phyloP scores from a whole-genome alignment of 768 basidiomycete species.

The Gautieria morchelliformis region DNA sequence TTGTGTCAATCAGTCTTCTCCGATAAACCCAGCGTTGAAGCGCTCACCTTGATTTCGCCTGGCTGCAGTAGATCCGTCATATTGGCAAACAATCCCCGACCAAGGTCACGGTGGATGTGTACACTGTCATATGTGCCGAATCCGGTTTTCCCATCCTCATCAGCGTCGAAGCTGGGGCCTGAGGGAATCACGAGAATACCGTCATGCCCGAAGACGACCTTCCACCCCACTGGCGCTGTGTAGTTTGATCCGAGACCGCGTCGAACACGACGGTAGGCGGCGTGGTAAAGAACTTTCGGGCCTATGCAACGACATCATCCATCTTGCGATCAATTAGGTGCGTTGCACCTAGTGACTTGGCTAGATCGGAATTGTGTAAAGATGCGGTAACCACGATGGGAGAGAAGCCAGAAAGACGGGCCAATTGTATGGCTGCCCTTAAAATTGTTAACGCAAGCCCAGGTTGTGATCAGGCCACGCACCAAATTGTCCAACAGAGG shows the following conservation, averaged over 20 bases:
- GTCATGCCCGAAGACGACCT: not conserved
- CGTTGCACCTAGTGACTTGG: conserved; percentile 12
- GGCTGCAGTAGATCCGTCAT: not conserved
- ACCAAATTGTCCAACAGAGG: conserved; percentile 44
- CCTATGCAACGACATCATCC: conserved; percentile 15
- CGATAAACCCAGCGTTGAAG: not conserved
- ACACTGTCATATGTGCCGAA: not conserved
- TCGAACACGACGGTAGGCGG: not conserved
- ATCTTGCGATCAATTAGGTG: not conserved
- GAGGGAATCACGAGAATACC: not conserved
- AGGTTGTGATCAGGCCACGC: conserved; percentile 25
- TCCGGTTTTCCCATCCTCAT: conserved; percentile 10
- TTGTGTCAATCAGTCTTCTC: not conserved
- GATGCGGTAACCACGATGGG: not conserved
- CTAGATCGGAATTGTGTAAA: not conserved
- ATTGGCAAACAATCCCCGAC: conserved; percentile 13
- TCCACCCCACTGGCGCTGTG: not conserved
- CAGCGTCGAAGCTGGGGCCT: not conserved
- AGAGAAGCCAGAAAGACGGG: not conserved
- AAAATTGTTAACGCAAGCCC: conserved; percentile 12
- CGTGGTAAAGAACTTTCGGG: not conserved
- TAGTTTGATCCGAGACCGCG: not conserved
- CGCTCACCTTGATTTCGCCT: conserved; percentile 7
- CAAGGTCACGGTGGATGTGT: not conserved
- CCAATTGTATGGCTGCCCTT: not conserved